Evolutionary conservation across 306 rosid species (phyloP), one percentile per base, ranked within the genome.

Genomic region (Vigna radiata): DNA sequence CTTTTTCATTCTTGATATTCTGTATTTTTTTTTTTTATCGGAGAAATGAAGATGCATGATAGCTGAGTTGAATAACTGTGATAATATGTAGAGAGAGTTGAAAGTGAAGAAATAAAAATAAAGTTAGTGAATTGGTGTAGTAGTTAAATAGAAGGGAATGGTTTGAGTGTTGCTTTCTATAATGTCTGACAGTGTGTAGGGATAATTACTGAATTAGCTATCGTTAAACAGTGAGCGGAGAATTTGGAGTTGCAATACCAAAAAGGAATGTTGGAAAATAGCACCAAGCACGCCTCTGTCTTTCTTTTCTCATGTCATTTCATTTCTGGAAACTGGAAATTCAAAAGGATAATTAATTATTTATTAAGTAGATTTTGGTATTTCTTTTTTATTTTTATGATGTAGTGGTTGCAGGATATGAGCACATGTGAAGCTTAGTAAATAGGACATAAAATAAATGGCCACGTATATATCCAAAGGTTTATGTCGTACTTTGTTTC

Each of bases 91-190:
- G 44, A 39, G 44, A 39, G 10, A 2, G 11, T 39, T 39, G 44
- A 39, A 7, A 39, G 3, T 41, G 46, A 41, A 41, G 46, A 41
- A 44, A 12, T 13, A 44, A 1, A 8, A 64, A 12, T 41, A 66
- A 66, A 43, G 0, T 1, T 18, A 6, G 14, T 7, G 5, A 47
- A 0, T 2, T 29, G 4, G 5, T 68, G 72, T 8, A 62, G 3
- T 74, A 59, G 74, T 18, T 2, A 76, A 29, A 44, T 65, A 67
- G n/a, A 77, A 68, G 63, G 79, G 66, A 61, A 84, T 79, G 85
- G 33, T 65, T 82, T 75, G 69, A 65, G 70, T 73, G 46, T 73
- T 72, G 80, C 81, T 75, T 82, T 67, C 82, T 60, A 71, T 70
- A 73, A 62, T 79, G 80, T 17, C 65, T 50, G 62, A 12, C 29